Evolutionary conservation across 768 basidiomycete species (phyloP).

Genomic region (Agrocybe chaxingu): DNA sequence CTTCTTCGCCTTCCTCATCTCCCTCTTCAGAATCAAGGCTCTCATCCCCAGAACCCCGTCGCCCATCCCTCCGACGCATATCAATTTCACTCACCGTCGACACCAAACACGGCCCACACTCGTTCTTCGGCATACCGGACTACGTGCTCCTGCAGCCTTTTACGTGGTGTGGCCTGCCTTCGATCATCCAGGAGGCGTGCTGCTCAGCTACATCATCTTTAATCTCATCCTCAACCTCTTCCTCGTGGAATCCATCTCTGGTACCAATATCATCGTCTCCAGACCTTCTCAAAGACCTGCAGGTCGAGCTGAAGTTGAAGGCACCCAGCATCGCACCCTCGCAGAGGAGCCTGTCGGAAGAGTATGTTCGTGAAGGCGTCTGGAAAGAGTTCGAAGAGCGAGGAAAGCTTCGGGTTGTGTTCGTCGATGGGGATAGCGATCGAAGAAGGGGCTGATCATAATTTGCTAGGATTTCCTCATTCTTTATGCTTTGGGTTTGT

Average conservation of each 20-base stretch:
- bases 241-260: too few relatives aligned
- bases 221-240: too few relatives aligned
- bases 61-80: conserved; percentile 11
- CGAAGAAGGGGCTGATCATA: too few relatives aligned
- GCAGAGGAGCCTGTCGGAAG: conserved; percentile 2
- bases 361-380: conserved; percentile 4
- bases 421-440: conserved; percentile 9
- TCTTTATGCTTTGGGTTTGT: too few relatives aligned
- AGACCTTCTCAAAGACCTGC: not conserved
- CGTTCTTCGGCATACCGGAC: conserved; percentile 26
- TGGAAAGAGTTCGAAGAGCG: conserved; percentile 12
- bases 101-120: conserved; percentile 12
- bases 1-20: not conserved
- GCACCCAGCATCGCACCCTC: not conserved
- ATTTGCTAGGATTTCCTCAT: too few relatives aligned
- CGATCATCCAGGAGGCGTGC: conserved; percentile 16
- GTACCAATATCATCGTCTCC: not conserved
- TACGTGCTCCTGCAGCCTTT: conserved; percentile 21
- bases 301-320: conserved; percentile 10
- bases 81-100: conserved; percentile 21
- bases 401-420: conserved; percentile 6
- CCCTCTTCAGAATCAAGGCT: conserved; percentile 4
- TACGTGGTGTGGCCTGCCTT: conserved; percentile 25
- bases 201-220: not conserved
- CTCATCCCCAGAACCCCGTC: not conserved